These are phyloP conservation scores for Candida tibetensis DNA, from an alignment of 805 yeast species.

Conservation along the genomic window DNA sequence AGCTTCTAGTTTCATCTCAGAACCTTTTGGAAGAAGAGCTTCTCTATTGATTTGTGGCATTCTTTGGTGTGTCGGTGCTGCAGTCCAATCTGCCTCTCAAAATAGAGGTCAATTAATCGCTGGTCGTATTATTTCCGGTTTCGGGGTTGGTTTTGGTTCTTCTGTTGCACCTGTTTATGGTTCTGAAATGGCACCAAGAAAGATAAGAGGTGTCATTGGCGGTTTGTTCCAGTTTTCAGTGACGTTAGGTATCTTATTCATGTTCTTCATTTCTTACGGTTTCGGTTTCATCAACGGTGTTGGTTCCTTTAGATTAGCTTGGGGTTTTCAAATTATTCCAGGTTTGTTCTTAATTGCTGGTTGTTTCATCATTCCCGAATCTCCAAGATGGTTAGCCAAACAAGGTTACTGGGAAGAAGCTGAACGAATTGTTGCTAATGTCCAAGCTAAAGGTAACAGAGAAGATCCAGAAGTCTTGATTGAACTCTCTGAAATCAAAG, in stretches of 20 bases:
- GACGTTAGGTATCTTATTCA: slow-evolving; percentile 60
- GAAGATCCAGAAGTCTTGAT: slow-evolving; percentile 46
- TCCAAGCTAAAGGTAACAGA: slow-evolving; percentile 42
- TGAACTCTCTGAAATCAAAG: slow-evolving; percentile 59
- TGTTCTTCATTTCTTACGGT: slow-evolving; percentile 56
- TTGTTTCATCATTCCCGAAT: slow-evolving; percentile 41
- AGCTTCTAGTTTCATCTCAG: slow-evolving; percentile 40
- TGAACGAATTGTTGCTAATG: slow-evolving; percentile 37
- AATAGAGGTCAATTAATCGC: slow-evolving; percentile 43
- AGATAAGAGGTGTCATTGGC: slow-evolving; percentile 58
- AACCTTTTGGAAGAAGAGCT: slow-evolving; percentile 45
- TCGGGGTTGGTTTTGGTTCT: slow-evolving; percentile 65
- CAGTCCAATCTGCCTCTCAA: slow-evolving; percentile 39
- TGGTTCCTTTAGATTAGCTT: slow-evolving; percentile 40
- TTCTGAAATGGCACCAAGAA: slow-evolving; percentile 62
- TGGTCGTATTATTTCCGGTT: slow-evolving; percentile 61
- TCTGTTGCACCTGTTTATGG: slow-evolving; percentile 66
- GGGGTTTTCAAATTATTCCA: slow-evolving; percentile 40
- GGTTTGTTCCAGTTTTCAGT: slow-evolving; percentile 63
- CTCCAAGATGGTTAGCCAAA: slow-evolving; percentile 49
- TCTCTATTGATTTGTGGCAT: slow-evolving; percentile 41
- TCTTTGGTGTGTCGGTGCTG: slow-evolving; percentile 40
- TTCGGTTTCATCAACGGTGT: slow-evolving; percentile 35
- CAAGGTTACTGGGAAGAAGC: slow-evolving; percentile 46
- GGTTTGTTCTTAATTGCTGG: slow-evolving; percentile 34